These are phyloP conservation scores for Talaromyces sp. DNA, from an alignment of 2,329 filamentous ascomycete genomes.

Conservation along the genomic window DNA sequence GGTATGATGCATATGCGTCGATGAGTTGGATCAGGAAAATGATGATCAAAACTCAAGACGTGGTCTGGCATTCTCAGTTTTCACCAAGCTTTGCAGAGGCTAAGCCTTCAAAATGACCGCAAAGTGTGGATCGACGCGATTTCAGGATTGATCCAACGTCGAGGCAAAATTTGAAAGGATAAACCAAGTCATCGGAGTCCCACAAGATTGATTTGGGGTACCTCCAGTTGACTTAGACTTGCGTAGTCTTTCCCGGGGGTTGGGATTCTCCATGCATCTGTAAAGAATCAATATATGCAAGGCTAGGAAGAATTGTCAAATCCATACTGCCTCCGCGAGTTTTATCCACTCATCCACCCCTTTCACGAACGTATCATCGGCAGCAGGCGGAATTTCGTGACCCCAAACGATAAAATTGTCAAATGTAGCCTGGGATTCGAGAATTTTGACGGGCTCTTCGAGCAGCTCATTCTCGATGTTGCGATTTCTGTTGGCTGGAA, in stretches of 20 bases:
- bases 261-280: conserved; percentile 10
- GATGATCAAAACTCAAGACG: too few species aligned
- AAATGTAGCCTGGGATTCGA: conserved; percentile 67
- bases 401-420: conserved; percentile 78
- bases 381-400: conserved; percentile 66
- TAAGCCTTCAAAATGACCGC: neutral
- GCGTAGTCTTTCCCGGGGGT: neutral
- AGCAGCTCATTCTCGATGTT: conserved; percentile 43
- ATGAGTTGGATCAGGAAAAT: too few species aligned
- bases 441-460: conserved; percentile 51
- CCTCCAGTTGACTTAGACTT: neutral
- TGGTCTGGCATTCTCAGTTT: neutral
- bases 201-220: neutral
- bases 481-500: conserved; percentile 36
- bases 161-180: neutral
- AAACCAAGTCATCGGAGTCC: neutral
- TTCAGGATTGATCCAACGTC: neutral
- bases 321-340: conserved; percentile 64
- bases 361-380: conserved; percentile 67
- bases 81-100: neutral
- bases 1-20: neutral
- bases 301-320: neutral
- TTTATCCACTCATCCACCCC: conserved; percentile 77
- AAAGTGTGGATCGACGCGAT: neutral
- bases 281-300: neutral